Evolutionary conservation across 139 green algal genomes (phyloP).

Genomic region (Zygnema circumcarinatum): DNA sequence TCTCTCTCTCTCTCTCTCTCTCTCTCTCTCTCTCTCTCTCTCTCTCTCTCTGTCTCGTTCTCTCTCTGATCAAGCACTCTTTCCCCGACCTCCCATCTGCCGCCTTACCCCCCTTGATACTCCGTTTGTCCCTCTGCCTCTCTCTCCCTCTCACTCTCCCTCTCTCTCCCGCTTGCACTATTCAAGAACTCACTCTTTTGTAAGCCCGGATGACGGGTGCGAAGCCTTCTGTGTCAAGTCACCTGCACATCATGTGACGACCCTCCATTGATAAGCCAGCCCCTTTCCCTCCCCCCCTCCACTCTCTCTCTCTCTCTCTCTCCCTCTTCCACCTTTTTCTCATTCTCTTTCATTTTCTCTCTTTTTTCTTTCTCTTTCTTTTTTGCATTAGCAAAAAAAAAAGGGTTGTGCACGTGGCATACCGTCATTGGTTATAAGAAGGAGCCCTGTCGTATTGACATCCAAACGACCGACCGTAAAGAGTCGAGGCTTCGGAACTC

Average conservation of each 20-base stretch:
- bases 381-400: too few relatives aligned
- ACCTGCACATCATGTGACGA: too few relatives aligned
- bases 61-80: too few relatives aligned
- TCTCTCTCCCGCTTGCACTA: neutral
- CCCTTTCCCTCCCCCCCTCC: neutral
- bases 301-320: slow-evolving; percentile 1
- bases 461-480: slow-evolving; percentile 96
- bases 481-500: slow-evolving; percentile 77
- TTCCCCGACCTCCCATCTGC: too few relatives aligned
- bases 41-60: neutral
- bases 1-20: neutral
- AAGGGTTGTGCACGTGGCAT: too few relatives aligned
- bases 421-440: slow-evolving; percentile 97
- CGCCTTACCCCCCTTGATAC: too few relatives aligned
- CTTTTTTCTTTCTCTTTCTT: too few relatives aligned
- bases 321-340: neutral
- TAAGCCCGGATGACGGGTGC: slow-evolving; percentile 44
- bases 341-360: too few relatives aligned
- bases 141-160: neutral
- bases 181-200: slow-evolving; percentile 42
- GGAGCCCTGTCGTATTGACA: slow-evolving; percentile 82
- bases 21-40: neutral
- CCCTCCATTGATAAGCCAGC: too few relatives aligned
- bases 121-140: neutral
- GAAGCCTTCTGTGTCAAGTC: slow-evolving; percentile 46